These are phyloP conservation scores for Blastocystis sp. DNA, from an alignment of 352 stramenopile species.

Conservation along the genomic window DNA sequence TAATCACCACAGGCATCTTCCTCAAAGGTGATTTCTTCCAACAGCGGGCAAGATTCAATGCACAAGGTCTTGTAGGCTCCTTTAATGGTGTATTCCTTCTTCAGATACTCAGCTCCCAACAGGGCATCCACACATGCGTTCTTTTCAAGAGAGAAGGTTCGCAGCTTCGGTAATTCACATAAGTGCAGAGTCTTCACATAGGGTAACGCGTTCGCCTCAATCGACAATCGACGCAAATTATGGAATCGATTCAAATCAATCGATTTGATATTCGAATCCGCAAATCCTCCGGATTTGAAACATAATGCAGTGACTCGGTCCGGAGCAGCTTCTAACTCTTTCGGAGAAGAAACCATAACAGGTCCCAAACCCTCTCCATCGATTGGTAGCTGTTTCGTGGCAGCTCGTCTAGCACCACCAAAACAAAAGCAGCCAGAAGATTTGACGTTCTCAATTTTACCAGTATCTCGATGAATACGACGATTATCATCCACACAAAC, in stretches of 20 bases:
- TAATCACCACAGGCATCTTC: slow-evolving; percentile 18
- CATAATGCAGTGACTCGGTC: neutral
- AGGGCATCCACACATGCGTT: neutral
- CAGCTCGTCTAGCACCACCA: neutral
- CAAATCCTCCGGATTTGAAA: neutral
- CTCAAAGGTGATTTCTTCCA: neutral
- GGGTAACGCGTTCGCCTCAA: neutral
- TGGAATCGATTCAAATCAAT: slow-evolving; percentile 39
- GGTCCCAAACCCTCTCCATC: neutral
- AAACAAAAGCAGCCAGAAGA: slow-evolving; percentile 9
- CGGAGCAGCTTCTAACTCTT: neutral
- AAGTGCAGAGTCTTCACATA: neutral
- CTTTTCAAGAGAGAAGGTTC: neutral
- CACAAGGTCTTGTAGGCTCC: neutral
- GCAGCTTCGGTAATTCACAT: neutral
- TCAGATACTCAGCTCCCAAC: neutral
- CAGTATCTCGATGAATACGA: neutral
- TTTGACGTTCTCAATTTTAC: neutral
- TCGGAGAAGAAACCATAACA: neutral
- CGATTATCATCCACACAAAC: neutral
- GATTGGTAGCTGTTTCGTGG: neutral
- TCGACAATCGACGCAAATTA: neutral
- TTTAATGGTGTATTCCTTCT: slow-evolving; percentile 37
- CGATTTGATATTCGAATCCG: neutral
- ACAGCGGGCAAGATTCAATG: neutral